Percentiles rank a stretch among this genome's conserved stretches.
phyloP scores from a whole-genome alignment of 352 stramenopile genomes.

The Phytophthora kernoviae region DNA sequence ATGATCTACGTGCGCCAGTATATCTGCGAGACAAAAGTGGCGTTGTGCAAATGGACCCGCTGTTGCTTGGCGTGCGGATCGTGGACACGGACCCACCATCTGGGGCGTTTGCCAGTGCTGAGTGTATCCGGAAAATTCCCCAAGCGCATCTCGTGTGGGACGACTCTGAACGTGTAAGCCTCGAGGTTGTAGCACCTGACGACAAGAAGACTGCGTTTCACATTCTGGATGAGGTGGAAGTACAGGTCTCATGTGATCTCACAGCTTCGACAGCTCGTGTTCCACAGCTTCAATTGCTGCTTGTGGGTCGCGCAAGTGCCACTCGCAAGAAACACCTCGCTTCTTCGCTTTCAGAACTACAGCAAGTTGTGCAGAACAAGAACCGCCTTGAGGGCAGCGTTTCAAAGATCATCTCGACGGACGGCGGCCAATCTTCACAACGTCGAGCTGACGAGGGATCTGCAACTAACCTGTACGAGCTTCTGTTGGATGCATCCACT shows the following conservation, averaged over 20 bases:
- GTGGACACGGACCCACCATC: conserved; percentile 63
- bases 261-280: conserved; percentile 70
- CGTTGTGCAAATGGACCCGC: conserved; percentile 82
- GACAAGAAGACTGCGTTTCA: conserved; percentile 41
- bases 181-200: conserved; percentile 31
- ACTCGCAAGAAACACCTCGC: conserved; percentile 35
- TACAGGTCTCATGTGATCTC: conserved; percentile 83
- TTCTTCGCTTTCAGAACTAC: conserved; percentile 59
- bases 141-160: conserved; percentile 46
- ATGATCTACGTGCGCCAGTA: conserved; percentile 91
- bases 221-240: conserved; percentile 77
- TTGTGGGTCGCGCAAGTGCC: conserved; percentile 61
- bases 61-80: conserved; percentile 73
- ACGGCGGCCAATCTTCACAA: not conserved
- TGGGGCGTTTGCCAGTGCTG: conserved; percentile 56
- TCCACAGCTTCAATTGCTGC: conserved; percentile 71
- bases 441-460: conserved; percentile 2
- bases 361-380: conserved; percentile 70
- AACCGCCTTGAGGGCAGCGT: conserved; percentile 20
- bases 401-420: not conserved
- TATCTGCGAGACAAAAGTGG: conserved; percentile 91
- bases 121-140: conserved; percentile 71
- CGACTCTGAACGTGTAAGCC: conserved; percentile 31
- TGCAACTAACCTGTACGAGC: conserved; percentile 38
- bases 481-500: conserved; percentile 31